These are phyloP conservation scores for Chaetothyriales sp. DNA, from an alignment of 2,329 filamentous ascomycete genomes.

Conservation along the genomic window DNA sequence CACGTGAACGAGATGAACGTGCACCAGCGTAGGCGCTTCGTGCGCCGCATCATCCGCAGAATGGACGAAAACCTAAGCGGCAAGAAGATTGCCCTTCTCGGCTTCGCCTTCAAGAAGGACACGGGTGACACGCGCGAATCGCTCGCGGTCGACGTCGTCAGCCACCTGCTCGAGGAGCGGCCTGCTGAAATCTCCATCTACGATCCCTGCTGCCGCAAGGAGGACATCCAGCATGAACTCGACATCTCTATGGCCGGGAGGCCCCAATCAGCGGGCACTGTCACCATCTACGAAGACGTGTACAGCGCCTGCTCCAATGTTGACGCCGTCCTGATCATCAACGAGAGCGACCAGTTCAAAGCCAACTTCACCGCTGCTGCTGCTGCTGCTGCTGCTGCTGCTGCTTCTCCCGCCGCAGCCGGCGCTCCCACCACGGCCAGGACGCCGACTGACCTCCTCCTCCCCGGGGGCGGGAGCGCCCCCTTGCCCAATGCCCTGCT, in stretches of 20 bases:
- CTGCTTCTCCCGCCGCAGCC: neutral
- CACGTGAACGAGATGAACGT: slow-evolving; percentile 65
- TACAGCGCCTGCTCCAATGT: slow-evolving; percentile 34
- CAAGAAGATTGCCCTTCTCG: slow-evolving; percentile 60
- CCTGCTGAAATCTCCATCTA: slow-evolving; percentile 53
- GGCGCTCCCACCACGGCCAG: neutral
- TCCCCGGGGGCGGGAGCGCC: slow-evolving; percentile 1
- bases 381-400: neutral
- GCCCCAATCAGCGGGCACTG: slow-evolving; percentile 1
- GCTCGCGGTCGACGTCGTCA: slow-evolving; percentile 54
- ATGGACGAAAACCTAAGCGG: slow-evolving; percentile 52
- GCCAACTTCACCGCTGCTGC: slow-evolving; percentile 11
- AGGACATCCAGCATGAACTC: slow-evolving; percentile 30
- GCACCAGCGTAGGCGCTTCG: slow-evolving; percentile 57
- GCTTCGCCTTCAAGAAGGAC: slow-evolving; percentile 69
- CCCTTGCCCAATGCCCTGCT: neutral
- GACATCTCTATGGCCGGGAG: slow-evolving; percentile 13
- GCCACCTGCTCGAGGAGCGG: slow-evolving; percentile 49
- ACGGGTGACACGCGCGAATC: slow-evolving; percentile 63
- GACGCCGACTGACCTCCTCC: slow-evolving; percentile 4
- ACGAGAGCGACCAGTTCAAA: slow-evolving; percentile 41
- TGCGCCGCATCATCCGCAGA: slow-evolving; percentile 49
- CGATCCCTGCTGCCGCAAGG: slow-evolving; percentile 41
- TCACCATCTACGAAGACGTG: slow-evolving; percentile 31
- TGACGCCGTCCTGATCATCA: slow-evolving; percentile 38